Evolutionary conservation across 164 flowering plant genomes (phyloP).

Genomic region (Magnolia changhungtana): DNA sequence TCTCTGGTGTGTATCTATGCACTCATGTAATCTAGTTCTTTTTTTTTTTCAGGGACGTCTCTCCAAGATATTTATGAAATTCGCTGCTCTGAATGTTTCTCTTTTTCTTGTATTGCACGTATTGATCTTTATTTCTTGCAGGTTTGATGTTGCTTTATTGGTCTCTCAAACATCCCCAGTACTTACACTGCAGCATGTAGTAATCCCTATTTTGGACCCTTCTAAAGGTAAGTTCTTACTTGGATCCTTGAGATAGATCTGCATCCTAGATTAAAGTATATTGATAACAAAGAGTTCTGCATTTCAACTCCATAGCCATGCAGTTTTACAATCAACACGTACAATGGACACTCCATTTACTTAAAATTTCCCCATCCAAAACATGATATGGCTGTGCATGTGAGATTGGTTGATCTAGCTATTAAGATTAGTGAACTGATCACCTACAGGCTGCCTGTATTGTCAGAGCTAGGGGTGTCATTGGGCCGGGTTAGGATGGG

Average conservation of each 20-base stretch:
- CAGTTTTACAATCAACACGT: not conserved
- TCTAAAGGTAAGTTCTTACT: constrained; percentile 32
- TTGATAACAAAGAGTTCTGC: too few species aligned
- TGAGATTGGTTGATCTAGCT: too few species aligned
- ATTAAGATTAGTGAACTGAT: too few species aligned
- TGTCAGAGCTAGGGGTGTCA: too few species aligned
- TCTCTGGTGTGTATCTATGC: constrained; percentile 52
- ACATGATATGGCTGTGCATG: too few species aligned
- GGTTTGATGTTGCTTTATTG: constrained; percentile 91
- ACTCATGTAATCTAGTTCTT: not conserved
- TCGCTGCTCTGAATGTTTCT: not conserved
- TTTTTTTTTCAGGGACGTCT: constrained; percentile 1
- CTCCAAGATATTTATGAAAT: not conserved
- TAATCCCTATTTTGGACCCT: constrained; percentile 41
- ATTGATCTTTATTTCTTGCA: constrained; percentile 24
- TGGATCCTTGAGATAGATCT: not conserved
- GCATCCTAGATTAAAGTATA: too few species aligned
- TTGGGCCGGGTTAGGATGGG: too few species aligned
- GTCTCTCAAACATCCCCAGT: constrained; percentile 71
- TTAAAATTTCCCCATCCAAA: not conserved
- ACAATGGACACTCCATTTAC: not conserved
- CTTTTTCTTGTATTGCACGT: not conserved
- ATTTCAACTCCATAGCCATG: not conserved
- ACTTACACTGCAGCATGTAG: constrained; percentile 73
- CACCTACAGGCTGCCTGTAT: too few species aligned